Conservation (phyloP, 2,329 filamentous ascomycete species). For the Colletotrichum salicis region DNA sequence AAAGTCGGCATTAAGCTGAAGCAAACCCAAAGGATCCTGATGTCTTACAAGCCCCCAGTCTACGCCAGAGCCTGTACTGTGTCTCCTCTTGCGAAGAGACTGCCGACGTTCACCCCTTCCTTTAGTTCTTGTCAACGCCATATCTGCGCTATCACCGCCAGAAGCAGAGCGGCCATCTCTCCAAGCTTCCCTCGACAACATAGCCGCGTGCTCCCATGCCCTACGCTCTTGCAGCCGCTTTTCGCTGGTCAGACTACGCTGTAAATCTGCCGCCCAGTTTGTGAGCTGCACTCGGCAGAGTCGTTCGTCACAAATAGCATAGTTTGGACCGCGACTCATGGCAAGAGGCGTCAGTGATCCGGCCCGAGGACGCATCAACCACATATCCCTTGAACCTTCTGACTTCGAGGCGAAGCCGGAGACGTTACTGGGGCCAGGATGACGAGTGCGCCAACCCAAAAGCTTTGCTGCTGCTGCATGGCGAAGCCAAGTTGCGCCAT, state of each 20-base stretch:
- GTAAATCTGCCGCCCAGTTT: slow-evolving; percentile 85
- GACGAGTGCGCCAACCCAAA: slow-evolving; percentile 69
- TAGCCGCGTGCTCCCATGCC: slow-evolving; percentile 69
- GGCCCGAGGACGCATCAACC: slow-evolving; percentile 40
- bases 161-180: slow-evolving; percentile 44
- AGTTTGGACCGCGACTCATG: slow-evolving; percentile 9
- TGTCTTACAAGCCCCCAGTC: slow-evolving; percentile 54
- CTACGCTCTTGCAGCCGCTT: slow-evolving; percentile 74
- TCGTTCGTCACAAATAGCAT: slow-evolving; percentile 46
- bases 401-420: not conserved
- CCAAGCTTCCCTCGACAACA: slow-evolving; percentile 75
- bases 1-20: slow-evolving; percentile 75
- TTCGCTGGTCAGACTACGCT: slow-evolving; percentile 79
- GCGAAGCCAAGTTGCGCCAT: slow-evolving; percentile 83
- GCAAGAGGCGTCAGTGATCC: not conserved
- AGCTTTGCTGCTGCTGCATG: slow-evolving; percentile 87
- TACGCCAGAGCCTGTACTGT: slow-evolving; percentile 31
- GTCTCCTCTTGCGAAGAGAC: slow-evolving; percentile 35
- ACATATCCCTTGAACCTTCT: slow-evolving; percentile 56
- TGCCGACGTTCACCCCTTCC: not conserved
- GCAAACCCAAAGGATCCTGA: slow-evolving; percentile 82
- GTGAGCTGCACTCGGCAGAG: slow-evolving; percentile 71
- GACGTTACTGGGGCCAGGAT: slow-evolving; percentile 36
- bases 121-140: slow-evolving; percentile 16
- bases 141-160: not conserved